phyloP scores from a whole-genome alignment of 225 moss, liverwort and hornwort genomes.

The Sphagnum contortum region DNA sequence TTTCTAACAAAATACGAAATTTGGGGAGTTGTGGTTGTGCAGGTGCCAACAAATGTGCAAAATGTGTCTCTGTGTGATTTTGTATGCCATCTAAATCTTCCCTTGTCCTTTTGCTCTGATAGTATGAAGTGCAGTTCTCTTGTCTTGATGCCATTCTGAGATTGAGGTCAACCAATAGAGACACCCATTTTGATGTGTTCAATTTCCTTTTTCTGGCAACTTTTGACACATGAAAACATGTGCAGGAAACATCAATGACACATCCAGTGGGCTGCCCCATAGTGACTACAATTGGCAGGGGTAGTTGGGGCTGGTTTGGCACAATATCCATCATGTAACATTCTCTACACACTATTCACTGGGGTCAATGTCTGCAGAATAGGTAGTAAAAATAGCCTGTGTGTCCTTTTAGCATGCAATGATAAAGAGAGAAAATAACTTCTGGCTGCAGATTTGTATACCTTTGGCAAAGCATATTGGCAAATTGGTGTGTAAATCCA shows the following conservation, averaged over 20 bases:
- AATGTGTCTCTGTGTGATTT: slow-evolving; percentile 42
- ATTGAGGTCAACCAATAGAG: no score
- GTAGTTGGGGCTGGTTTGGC: slow-evolving; percentile 92
- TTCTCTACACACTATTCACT: slow-evolving; percentile 1
- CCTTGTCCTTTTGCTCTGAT: neutral
- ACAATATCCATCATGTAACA: slow-evolving; percentile 74
- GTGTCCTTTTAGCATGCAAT: no score
- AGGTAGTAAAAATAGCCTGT: no score
- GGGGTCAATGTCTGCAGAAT: neutral
- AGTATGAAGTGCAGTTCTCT: no score
- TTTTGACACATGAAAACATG: neutral
- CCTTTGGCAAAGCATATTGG: no score
- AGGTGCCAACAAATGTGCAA: slow-evolving; percentile 38
- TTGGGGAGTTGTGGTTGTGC: slow-evolving; percentile 1
- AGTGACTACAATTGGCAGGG: slow-evolving; percentile 60
- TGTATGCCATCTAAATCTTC: slow-evolving; percentile 21
- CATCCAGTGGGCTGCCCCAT: slow-evolving; percentile 85
- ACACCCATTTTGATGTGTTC: no score
- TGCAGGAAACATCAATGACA: slow-evolving; percentile 10
- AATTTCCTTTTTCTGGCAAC: no score
- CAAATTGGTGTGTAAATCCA: no score
- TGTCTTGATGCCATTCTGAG: no score
- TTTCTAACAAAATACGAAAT: no score
- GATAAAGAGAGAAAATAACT: no score
- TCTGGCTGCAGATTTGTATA: no score